Conservation (phyloP, 768 basidiomycete species). For the Agaricus subrufescens region DNA sequence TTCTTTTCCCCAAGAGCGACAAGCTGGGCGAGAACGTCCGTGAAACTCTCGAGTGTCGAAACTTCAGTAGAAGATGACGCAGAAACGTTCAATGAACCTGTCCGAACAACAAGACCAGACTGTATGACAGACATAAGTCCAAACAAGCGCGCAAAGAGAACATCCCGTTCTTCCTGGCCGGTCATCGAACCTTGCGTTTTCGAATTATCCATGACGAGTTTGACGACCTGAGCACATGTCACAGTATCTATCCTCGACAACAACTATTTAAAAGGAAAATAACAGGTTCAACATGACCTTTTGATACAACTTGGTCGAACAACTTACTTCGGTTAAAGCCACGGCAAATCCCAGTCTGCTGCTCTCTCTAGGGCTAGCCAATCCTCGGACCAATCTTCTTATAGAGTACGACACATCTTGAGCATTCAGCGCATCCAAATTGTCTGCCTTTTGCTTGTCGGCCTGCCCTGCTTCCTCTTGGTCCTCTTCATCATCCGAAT, state of each 20-base stretch:
- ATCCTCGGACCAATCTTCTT: constrained; percentile 77
- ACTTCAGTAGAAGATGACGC: constrained; percentile 47
- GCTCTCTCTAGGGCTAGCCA: constrained; percentile 90
- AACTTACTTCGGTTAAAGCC: constrained; percentile 84
- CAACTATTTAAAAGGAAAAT: constrained; percentile 44
- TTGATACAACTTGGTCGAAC: not conserved
- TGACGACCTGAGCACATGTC: constrained; percentile 70
- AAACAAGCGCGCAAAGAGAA: constrained; percentile 89
- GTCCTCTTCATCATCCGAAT: constrained; percentile 41
- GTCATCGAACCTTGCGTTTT: constrained; percentile 73
- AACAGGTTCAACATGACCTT: constrained; percentile 9
- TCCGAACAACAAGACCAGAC: constrained; percentile 74
- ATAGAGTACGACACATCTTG: constrained; percentile 94
- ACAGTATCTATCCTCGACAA: constrained; percentile 75
- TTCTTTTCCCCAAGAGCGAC: constrained; percentile 74
- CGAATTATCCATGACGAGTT: constrained; percentile 69
- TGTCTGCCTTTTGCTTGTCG: constrained; percentile 37
- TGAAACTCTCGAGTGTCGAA: constrained; percentile 57
- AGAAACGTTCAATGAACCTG: constrained; percentile 46
- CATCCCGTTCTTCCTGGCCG: constrained; percentile 89
- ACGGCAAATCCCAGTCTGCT: constrained; percentile 95
- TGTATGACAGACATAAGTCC: constrained; percentile 83
- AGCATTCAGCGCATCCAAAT: constrained; percentile 67
- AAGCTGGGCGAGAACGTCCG: constrained; percentile 54
- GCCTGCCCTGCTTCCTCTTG: constrained; percentile 37